These are phyloP conservation scores for Candida germanica DNA, from an alignment of 805 yeast species.

Conservation along the genomic window DNA sequence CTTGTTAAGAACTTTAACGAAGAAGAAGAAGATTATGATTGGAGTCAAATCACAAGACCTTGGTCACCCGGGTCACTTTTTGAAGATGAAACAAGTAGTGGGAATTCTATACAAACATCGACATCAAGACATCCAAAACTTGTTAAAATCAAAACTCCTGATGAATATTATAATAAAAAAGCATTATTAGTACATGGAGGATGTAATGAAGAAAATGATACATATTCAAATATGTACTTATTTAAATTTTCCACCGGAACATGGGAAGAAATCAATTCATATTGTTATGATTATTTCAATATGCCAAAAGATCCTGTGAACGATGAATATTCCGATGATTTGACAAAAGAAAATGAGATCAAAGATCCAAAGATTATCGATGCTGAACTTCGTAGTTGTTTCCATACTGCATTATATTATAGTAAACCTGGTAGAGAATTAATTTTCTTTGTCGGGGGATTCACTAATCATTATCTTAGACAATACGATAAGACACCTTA, in stretches of 20 bases:
- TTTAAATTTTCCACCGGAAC: conserved; percentile 30
- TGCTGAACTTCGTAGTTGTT: conserved; percentile 43
- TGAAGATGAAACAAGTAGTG: conserved; percentile 13
- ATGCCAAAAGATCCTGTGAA: conserved; percentile 21
- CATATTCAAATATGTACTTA: conserved; percentile 32
- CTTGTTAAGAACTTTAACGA: conserved; percentile 22
- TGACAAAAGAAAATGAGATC: conserved; percentile 23
- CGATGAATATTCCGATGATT: conserved; percentile 25
- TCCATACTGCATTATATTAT: conserved; percentile 35
- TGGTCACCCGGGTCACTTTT: conserved; percentile 10
- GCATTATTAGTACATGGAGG: conserved; percentile 42
- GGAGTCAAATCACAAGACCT: conserved; percentile 11
- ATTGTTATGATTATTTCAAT: conserved; percentile 33
- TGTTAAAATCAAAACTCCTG: conserved; percentile 10
- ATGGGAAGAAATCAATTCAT: conserved; percentile 35
- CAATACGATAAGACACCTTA: conserved; percentile 29
- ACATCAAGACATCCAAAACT: conserved; percentile 6
- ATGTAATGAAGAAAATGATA: conserved; percentile 24
- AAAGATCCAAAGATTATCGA: conserved; percentile 27
- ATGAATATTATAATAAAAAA: conserved; percentile 23
- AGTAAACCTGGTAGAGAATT: conserved; percentile 31
- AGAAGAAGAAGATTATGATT: conserved; percentile 20
- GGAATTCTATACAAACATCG: conserved; percentile 12
- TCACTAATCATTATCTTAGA: conserved; percentile 34
- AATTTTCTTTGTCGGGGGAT: conserved; percentile 40